Base-by-base conservation (phyloP, 2,329 filamentous ascomycete species). In the Paracorniculantispora psalliotae region DNA sequence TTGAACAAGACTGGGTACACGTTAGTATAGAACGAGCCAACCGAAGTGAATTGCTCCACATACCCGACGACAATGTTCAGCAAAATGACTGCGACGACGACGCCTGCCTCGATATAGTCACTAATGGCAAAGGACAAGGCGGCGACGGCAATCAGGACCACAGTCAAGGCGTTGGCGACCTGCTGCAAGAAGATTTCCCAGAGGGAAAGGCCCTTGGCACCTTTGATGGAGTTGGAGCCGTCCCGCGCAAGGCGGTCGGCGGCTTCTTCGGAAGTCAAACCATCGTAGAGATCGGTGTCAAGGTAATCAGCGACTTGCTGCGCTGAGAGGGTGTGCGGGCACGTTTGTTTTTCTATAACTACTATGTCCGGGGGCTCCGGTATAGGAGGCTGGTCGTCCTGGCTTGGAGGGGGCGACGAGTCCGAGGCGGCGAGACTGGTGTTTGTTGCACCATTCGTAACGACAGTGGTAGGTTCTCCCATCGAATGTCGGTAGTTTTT, bases 151-250 rank as follows among this genome's bases (percentile, higher is more conserved):
- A 91, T 79, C 65, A 92, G 84, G 63, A 90, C 86, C 70, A 88
- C 79, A 63, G 88, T 91, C 74, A 91, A 77, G 76, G 87, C 89
- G 76, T 91, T 91, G 64, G 87, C 89, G 66, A 90, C 82, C 77
- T 91, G 88, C 69, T 87, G 88, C 75, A 91, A 73, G 75, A 91
- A 81, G 76, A 91, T 89, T 76, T 88, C 83, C 84, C 86, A 89
- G 73, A 87, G 68, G 73, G 87, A 90, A 75, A 88, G 75, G 73
- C 86, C 84, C 75, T 87, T 84, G 78, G 86, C 83, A 74, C 84
- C 83, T 74, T 87, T 83, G 77, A 91, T 83, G 70, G 81, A 81
- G 77, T 91, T 91, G 66, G 82, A 80, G 65, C 88, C 88, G 81
- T 89, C 78, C 69, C 80, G 79, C 72, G 75, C 74, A 68, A 90